A percentile compares a stretch with the other conserved stretches of the same genome.
Conservation (phyloP, 331 rosid species). For the Telfairia occidentalis region DNA sequence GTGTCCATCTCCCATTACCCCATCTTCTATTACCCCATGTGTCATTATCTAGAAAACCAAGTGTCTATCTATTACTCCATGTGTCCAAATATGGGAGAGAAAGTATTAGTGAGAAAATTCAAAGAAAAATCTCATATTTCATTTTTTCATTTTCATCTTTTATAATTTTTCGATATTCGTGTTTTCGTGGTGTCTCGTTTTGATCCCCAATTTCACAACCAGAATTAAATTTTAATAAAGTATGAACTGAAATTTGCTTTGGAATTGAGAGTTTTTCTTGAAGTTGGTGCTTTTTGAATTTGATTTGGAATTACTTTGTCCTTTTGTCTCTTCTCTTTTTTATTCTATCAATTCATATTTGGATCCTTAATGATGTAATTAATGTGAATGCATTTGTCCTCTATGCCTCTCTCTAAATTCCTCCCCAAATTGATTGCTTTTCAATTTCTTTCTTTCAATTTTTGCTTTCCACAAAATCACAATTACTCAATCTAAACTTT, state of each 20-base stretch:
- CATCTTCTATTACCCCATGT: no score
- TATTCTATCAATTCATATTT: neutral
- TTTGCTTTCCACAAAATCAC: neutral
- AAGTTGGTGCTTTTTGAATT: neutral
- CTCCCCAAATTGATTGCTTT: neutral
- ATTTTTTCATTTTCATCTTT: no score
- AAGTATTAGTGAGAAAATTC: no score
- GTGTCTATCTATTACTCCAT: no score
- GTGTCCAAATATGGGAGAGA: no score
- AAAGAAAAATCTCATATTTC: no score
- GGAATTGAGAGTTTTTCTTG: neutral
- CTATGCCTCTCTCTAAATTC: neutral
- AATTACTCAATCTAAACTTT: slow-evolving; percentile 6
- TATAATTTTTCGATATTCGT: no score
- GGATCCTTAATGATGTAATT: neutral
- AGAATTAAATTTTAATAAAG: neutral
- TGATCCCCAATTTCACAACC: no score
- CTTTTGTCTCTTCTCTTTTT: neutral
- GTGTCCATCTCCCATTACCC: no score
- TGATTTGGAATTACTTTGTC: neutral
- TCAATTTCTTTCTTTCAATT: neutral
- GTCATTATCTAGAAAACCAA: no score
- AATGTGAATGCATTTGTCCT: neutral
- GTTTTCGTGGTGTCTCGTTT: no score
- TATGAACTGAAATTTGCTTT: neutral